Base-by-base conservation (phyloP, 306 rosid genomes). In the Quercus alba region DNA sequence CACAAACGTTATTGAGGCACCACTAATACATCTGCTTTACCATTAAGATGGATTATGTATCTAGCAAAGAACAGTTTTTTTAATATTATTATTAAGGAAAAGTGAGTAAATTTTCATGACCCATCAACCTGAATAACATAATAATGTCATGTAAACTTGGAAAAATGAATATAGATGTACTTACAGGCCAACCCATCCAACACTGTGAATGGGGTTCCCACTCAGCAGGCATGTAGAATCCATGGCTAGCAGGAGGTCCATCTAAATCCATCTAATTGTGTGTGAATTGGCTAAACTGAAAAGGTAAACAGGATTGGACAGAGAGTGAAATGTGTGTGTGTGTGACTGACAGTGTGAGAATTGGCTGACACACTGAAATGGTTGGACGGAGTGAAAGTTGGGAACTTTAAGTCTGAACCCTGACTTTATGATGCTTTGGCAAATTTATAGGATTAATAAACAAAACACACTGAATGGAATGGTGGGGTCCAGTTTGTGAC, bases 141-240 rank as follows among this genome's bases (percentile, higher is more conserved):
- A 33, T 67, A 18, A 67, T 13, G 13, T 64, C 11, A 64, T 14
- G 35, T 12, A 33, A 62, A 62, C 28, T 14, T 15, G 35, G 56
- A 19, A 62, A 35, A 54, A 35, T 70, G 19, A 62, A 21, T 5
- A 12, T 21, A 67, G 25, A 20, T 33, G 18, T 12, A 84, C 97
- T 88, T 75, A 94, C 97, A n/a, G 98, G 99, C 99, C 99, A 93
- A 74, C 97, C 99, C 56, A 95, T 83, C 99, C 99, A 95, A 76
- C 94, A 87, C 56, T 85, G 92, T 3, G 97, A 64, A 63, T 95
- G 98, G 38, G 84, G 85, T 83, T 89, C 99, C 91, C 93, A 91
- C 83, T 95, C 99, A 0, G 98, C 97, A 6, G 99, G 99, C 99
- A 95, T 93, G 77, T 80, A 81, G 62, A 76, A 95, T 52, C 91